Percentiles rank a stretch among this genome's conserved stretches.
These are phyloP conservation scores for Pythium utonaiense DNA, from an alignment of 352 stramenopile species.

Conservation along the genomic window DNA sequence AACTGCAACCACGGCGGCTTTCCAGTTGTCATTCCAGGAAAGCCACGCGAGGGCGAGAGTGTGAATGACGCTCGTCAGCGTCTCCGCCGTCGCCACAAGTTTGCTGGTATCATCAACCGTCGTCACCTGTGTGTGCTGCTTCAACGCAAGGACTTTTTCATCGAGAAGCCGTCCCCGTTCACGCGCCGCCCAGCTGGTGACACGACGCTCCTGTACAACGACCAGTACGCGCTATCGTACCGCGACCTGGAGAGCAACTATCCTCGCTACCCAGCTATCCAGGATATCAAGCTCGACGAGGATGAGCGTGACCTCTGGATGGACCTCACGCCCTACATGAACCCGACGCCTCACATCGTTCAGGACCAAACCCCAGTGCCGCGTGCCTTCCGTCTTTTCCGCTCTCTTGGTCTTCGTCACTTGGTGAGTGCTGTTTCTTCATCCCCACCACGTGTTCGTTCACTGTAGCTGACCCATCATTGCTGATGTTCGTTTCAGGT, in stretches of 20 bases:
- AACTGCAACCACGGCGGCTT: constrained; percentile 71
- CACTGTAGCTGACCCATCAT: too few relatives aligned
- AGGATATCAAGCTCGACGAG: constrained; percentile 89
- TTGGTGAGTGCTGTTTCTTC: constrained; percentile 41
- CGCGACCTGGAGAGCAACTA: constrained; percentile 84
- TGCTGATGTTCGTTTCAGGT: constrained; percentile 25
- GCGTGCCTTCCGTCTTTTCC: constrained; percentile 95
- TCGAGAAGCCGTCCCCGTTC: constrained; percentile 76
- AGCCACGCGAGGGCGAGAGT: constrained; percentile 32
- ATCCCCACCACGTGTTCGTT: background rate
- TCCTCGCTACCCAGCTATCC: constrained; percentile 74
- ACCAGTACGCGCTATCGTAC: constrained; percentile 84
- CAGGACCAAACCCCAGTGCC: constrained; percentile 93
- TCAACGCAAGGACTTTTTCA: constrained; percentile 83
- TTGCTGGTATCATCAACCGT: constrained; percentile 72
- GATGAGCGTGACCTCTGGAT: constrained; percentile 88
- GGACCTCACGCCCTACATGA: constrained; percentile 97
- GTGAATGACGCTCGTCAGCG: constrained; percentile 23
- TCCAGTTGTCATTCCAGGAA: constrained; percentile 55
- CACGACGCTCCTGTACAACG: constrained; percentile 82
- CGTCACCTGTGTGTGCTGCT: constrained; percentile 76
- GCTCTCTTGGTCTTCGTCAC: constrained; percentile 95
- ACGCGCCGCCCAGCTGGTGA: constrained; percentile 69
- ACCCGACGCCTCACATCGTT: constrained; percentile 94
- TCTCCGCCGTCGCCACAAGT: constrained; percentile 35